Conservation (phyloP, 1,284 basidiomycete genomes). For the Puccinia sorghi region DNA sequence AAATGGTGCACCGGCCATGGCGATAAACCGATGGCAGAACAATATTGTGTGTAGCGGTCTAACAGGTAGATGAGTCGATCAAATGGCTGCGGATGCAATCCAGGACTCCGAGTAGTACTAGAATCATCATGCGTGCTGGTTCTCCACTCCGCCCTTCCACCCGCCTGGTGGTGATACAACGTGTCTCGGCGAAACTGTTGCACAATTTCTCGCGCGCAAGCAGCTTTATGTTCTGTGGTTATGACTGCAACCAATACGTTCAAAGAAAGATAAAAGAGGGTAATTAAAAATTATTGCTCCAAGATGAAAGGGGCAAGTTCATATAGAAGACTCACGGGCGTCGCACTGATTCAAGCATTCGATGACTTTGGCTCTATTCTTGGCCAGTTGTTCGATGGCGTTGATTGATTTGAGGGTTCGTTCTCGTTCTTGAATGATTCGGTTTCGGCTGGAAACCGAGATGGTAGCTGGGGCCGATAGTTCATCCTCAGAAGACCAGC, state of each 20-base stretch:
- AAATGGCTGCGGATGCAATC: constrained; percentile 27
- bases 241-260: background rate
- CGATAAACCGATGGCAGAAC: constrained; percentile 26
- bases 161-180: constrained; percentile 11
- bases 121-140: background rate
- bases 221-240: constrained; percentile 18
- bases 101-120: background rate
- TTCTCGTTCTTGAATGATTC: constrained; percentile 16
- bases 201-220: constrained; percentile 18
- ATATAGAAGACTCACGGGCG: constrained; percentile 3
- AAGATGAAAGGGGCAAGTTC: no score
- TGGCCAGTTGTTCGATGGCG: constrained; percentile 8
- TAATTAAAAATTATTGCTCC: no score
- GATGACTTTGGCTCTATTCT: constrained; percentile 14
- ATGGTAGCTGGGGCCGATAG: constrained; percentile 2
- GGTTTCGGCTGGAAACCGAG: background rate
- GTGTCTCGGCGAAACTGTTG: constrained; percentile 30
- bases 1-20: constrained; percentile 46
- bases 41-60: constrained; percentile 43
- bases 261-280: background rate
- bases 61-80: constrained; percentile 45
- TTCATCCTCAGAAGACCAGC: constrained; percentile 28
- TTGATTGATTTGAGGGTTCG: background rate
- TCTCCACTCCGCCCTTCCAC: background rate
- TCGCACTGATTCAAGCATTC: constrained; percentile 21